Evolutionary conservation across 345 rosid species (phyloP), one percentile per base, ranked within the genome.

Genomic region (Aquilaria yunnanensis): DNA sequence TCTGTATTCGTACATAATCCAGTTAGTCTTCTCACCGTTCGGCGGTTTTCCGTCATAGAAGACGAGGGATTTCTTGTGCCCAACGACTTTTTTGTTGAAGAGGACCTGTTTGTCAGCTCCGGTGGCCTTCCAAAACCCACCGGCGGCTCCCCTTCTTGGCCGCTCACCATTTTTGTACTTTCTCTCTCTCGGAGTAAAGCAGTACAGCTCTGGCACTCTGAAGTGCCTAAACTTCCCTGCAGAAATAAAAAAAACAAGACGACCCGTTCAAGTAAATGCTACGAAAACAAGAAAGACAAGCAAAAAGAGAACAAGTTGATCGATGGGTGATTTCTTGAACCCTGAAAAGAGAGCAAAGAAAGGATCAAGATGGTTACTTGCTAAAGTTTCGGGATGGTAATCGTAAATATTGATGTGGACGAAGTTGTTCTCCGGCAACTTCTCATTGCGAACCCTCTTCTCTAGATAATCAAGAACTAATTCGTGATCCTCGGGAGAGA

Each of bases 1-100:
- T 64, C 67, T 54, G 10, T 64, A 64, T n/a, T 64, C 60, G 54
- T 54, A 59, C 60, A 64, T 64, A 0, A 64, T 53, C 67, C 67
- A 64, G 46, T 32, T 31, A 10, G 52, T 64, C 23, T 64, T 54
- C 1, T 43, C 53, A n/a, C 60, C 66, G 29, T 46, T 64, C 0
- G 52, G 59, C 31, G 67, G 53, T 45, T 47, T 54, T n/a, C 67
- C 67, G 54, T 9, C 32, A 12, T 63, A 63, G 14, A 63, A 63
- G 2, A 63, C 66, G 57, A 63, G 30, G 2, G 66, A 56, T 32
- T 51, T 63, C 14, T 50, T 41, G 3, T 16, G 41, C 37, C 66
- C 66, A 6, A 63, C 33, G 1, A 23, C n/a, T 3, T 9, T 32
- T 12, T 13, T 16, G 8, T 51, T 12, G 12, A 3, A 37, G 9